Conservation (phyloP, 1,139 yeast genomes). For the Yamadazyma dendronema region DNA sequence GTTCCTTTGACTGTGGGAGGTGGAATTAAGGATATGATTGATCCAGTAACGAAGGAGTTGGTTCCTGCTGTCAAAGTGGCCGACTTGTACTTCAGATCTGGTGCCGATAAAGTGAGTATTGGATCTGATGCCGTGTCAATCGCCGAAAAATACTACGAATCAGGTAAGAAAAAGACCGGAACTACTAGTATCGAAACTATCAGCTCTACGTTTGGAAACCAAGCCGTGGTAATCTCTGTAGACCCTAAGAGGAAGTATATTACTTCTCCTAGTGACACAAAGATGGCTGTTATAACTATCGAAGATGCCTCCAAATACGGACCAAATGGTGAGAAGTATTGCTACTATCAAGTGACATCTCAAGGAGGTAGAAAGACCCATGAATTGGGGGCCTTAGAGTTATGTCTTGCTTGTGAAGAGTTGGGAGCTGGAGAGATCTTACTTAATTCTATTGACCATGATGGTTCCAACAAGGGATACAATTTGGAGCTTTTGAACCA, state of each 20-base stretch:
- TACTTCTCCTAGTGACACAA: slow-evolving; percentile 53
- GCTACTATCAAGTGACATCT: slow-evolving; percentile 93
- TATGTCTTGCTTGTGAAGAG: slow-evolving; percentile 83
- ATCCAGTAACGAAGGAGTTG: slow-evolving; percentile 67
- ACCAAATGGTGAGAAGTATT: slow-evolving; percentile 80
- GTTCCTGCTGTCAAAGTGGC: slow-evolving; percentile 91
- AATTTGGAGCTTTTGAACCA: slow-evolving; percentile 81
- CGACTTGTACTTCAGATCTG: slow-evolving; percentile 84
- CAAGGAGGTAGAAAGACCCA: slow-evolving; percentile 93
- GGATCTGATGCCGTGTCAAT: slow-evolving; percentile 96
- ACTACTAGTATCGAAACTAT: slow-evolving; percentile 87
- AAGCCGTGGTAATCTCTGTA: slow-evolving; percentile 95
- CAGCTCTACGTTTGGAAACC: slow-evolving; percentile 87
- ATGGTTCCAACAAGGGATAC: slow-evolving; percentile 90
- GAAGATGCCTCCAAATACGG: slow-evolving; percentile 54
- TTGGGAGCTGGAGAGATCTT: slow-evolving; percentile 97
- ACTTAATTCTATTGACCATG: slow-evolving; percentile 91
- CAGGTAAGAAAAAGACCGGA: slow-evolving; percentile 61
- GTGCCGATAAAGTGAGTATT: slow-evolving; percentile 96
- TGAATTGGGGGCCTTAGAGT: slow-evolving; percentile 87
- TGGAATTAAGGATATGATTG: slow-evolving; percentile 86
- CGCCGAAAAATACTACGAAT: slow-evolving; percentile 74
- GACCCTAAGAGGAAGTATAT: slow-evolving; percentile 91
- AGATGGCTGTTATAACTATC: slow-evolving; percentile 53
- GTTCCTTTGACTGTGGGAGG: slow-evolving; percentile 98